A percentile compares a stretch with the other conserved stretches of the same genome.
Evolutionary conservation across 129 eudicot genomes (phyloP).

Genomic region (Pittosporum tobira): DNA sequence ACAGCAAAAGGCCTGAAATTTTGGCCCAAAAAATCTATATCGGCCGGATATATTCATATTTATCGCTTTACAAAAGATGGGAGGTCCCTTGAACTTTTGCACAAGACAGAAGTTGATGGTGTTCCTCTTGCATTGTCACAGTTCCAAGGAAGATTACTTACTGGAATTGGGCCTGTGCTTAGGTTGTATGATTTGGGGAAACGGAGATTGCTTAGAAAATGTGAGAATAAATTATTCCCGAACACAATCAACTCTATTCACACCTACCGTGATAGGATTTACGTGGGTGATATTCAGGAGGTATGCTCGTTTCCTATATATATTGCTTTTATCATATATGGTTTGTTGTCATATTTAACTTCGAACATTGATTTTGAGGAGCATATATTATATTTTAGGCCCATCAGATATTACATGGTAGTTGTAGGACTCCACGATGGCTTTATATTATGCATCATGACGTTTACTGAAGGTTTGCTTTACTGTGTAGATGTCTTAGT

Average conservation of each 20-base stretch:
- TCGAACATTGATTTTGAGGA: background rate
- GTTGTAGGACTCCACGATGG: background rate
- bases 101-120: slow-evolving; percentile 95
- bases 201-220: slow-evolving; percentile 78
- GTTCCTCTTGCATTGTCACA: slow-evolving; percentile 94
- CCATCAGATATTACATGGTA: background rate
- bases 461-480: background rate
- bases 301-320: slow-evolving; percentile 23
- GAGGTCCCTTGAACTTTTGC: slow-evolving; percentile 79
- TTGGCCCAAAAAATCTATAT: slow-evolving; percentile 73
- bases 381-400: background rate
- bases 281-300: slow-evolving; percentile 98
- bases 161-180: slow-evolving; percentile 86
- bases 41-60: slow-evolving; percentile 85
- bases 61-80: slow-evolving; percentile 91
- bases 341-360: background rate
- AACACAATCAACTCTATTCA: slow-evolving; percentile 77
- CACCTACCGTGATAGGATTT: slow-evolving; percentile 94
- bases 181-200: slow-evolving; percentile 96
- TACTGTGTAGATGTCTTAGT: background rate
- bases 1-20: slow-evolving; percentile 91
- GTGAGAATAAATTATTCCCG: slow-evolving; percentile 94
- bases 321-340: background rate
- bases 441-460: background rate
- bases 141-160: slow-evolving; percentile 89